These are phyloP conservation scores for Trichomonascaceae sp. DNA, from an alignment of 1,139 yeast species.

Conservation along the genomic window DNA sequence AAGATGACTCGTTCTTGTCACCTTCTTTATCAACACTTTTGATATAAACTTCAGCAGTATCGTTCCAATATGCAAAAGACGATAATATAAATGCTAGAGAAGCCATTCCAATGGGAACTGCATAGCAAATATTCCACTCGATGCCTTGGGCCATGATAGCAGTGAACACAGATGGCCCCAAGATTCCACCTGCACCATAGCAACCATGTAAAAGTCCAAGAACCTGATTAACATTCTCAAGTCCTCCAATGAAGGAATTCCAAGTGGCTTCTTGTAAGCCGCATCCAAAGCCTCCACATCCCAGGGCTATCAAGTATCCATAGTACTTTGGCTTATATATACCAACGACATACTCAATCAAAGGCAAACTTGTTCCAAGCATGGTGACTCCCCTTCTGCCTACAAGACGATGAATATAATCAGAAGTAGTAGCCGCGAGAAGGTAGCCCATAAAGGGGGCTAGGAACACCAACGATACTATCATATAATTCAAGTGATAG, in stretches of 20 bases:
- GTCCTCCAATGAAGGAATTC: conserved; percentile 49
- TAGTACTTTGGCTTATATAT: conserved; percentile 37
- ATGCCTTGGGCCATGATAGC: conserved; percentile 44
- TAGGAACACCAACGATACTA: conserved; percentile 28
- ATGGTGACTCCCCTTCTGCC: conserved; percentile 39
- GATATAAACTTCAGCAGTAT: conserved; percentile 17
- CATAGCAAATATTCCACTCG: conserved; percentile 50
- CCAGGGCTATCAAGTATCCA: conserved; percentile 46
- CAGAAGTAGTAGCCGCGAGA: conserved; percentile 32
- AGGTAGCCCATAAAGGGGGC: conserved; percentile 34
- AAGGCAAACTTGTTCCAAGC: conserved; percentile 35
- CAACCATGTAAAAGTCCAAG: conserved; percentile 53
- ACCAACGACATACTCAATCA: conserved; percentile 40
- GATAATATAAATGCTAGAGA: conserved; percentile 22
- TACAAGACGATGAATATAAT: conserved; percentile 35
- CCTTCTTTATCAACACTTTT: conserved; percentile 11
- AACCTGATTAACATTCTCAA: conserved; percentile 44
- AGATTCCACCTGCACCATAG: conserved; percentile 60
- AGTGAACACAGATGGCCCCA: conserved; percentile 55
- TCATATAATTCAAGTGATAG: conserved; percentile 24
- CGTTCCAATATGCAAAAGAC: conserved; percentile 19
- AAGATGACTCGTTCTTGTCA: background rate
- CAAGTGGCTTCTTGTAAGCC: conserved; percentile 53
- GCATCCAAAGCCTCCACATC: conserved; percentile 54
- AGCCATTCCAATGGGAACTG: conserved; percentile 42